A percentile compares a stretch with the other conserved stretches of the same genome.
phyloP scores from a whole-genome alignment of 257 asterid species.

The Solanum tarapatanum region DNA sequence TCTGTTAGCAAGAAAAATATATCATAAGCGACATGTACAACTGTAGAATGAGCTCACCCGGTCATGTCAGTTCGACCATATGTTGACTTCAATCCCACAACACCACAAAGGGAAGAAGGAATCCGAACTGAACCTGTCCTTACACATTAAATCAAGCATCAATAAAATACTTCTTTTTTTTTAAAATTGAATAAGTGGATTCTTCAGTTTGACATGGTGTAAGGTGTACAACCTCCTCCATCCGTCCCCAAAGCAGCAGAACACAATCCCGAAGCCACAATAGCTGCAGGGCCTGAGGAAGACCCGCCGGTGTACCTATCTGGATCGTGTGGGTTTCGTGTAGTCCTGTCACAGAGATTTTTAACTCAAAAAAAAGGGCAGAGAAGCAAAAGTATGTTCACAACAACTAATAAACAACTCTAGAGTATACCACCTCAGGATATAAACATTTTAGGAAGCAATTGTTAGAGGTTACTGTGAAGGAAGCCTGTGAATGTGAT shows the following conservation, averaged over 20 bases:
- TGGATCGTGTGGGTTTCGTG: constrained; percentile 96
- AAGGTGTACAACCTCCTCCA: constrained; percentile 85
- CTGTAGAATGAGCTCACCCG: constrained; percentile 43
- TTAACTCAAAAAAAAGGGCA: neutral
- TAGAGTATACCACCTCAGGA: neutral
- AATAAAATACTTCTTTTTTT: constrained; percentile 1
- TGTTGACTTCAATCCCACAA: constrained; percentile 90
- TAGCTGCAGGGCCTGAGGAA: constrained; percentile 97
- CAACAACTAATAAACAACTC: neutral
- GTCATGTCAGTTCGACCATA: constrained; percentile 74
- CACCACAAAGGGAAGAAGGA: constrained; percentile 95
- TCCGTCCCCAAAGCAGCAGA: constrained; percentile 97
- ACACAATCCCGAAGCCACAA: constrained; percentile 93
- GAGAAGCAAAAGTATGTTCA: neutral
- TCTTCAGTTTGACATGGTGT: constrained; percentile 10
- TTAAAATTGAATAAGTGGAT: neutral
- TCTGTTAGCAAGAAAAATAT: neutral
- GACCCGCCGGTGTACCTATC: constrained; percentile 97
- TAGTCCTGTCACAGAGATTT: constrained; percentile 42
- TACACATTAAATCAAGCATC: constrained; percentile 9
- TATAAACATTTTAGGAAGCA: neutral
- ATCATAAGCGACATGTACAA: neutral
- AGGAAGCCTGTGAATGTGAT: neutral
- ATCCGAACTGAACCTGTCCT: constrained; percentile 86
- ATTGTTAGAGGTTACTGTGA: neutral